Base-by-base conservation (phyloP, 352 stramenopile species). In the Phytophthora colocasiae region DNA sequence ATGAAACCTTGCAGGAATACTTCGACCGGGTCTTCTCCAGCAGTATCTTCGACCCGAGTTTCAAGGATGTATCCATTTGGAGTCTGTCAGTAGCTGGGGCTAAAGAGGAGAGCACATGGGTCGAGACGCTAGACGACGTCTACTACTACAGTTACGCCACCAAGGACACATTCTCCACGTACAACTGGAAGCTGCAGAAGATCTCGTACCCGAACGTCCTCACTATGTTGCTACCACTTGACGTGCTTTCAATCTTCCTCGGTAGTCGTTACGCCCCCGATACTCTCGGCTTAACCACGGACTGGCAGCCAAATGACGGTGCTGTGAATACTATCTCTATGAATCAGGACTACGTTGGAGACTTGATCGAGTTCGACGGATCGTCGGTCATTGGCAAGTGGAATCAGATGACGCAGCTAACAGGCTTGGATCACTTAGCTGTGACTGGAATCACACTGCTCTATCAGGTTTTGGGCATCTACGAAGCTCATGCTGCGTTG, bases 81-180 rank as follows among this genome's bases (percentile, higher is more conserved):
- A 75, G 64, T 48, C 50, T 89, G 29, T 78, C 75, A 1, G 75
- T 71, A 2, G 29, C 47, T 4, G 80, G 80, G 0, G 80, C 77
- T 0, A 63, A 58, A 17, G 73, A 79, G 15, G 66, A 81, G 32
- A 83, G 54, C 38, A 71, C 39, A 27, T 89, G 80, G 80, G 74
- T 89, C 36, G 48, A 77, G 56, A 89, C 80, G 29, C 66, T 89
- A 36, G 48, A 63, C 14, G 78, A 78, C 40, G 53, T 89, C 0
- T 87, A 83, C 65, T 89, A 89, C 71, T 87, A 75, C 69, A 83
- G 77, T 49, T 84, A 77, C 48, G 56, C 75, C 7, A 86, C 70
- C 7, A 66, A 71, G 6, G 77, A 86, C 65, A 78, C 77, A 4
- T 78, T 70, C 58, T 63, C 52, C 9, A 75, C 68, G 46, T 62